Evolutionary conservation across 441 rosid genomes (phyloP).

Genomic region (Hura crepitans): DNA sequence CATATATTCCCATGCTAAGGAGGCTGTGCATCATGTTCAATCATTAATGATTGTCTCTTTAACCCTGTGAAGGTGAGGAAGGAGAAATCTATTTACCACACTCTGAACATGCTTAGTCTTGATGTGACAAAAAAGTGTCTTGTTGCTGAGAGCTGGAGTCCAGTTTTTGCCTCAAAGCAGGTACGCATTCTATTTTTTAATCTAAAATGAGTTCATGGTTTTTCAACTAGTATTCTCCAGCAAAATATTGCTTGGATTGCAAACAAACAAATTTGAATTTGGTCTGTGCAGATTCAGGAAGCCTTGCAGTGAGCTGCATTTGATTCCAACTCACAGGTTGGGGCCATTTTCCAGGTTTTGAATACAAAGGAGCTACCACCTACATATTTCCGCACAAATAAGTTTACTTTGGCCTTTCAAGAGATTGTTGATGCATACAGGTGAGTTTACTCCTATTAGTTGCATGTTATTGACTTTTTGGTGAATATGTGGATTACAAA

Average conservation of each 20-base stretch:
- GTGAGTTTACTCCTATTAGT: constrained; percentile 38
- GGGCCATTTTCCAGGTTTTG: constrained; percentile 58
- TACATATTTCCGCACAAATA: constrained; percentile 66
- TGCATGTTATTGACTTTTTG: constrained; percentile 2
- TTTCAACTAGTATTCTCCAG: constrained; percentile 3
- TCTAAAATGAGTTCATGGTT: not conserved
- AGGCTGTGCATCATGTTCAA: not conserved
- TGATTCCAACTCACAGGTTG: constrained; percentile 74
- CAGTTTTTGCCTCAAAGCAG: constrained; percentile 64
- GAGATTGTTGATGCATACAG: constrained; percentile 85
- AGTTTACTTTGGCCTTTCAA: constrained; percentile 69
- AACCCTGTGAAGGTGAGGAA: constrained; percentile 53
- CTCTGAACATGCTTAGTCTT: constrained; percentile 69
- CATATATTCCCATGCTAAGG: not conserved
- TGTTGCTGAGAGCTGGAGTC: constrained; percentile 79
- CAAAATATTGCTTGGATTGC: constrained; percentile 5
- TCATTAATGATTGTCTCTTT: constrained; percentile 19
- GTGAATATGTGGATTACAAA: constrained; percentile 1
- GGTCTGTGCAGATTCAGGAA: constrained; percentile 58
- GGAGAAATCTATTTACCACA: constrained; percentile 73
- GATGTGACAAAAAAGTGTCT: constrained; percentile 80
- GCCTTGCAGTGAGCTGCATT: constrained; percentile 58
- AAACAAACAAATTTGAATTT: constrained; percentile 19
- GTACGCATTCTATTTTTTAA: constrained; percentile 30
- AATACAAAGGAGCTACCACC: constrained; percentile 68